These are phyloP conservation scores for Penicillium brasilianum DNA, from an alignment of 2,329 filamentous ascomycete genomes.

Conservation along the genomic window DNA sequence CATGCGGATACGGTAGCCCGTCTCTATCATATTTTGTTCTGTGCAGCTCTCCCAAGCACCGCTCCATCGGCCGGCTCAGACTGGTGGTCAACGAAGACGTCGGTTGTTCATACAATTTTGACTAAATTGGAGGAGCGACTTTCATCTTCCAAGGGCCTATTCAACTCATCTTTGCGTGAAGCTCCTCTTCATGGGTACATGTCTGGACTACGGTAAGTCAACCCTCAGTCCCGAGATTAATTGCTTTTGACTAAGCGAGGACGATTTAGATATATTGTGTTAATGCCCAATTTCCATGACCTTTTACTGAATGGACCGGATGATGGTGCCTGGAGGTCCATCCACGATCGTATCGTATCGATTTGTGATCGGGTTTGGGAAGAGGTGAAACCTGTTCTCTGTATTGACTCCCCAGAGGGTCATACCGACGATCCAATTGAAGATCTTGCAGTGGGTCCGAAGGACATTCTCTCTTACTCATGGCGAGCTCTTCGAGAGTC, in stretches of 20 bases:
- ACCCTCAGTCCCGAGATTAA: too few species aligned
- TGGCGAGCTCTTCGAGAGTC: constrained; percentile 96
- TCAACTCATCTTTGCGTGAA: constrained; percentile 69
- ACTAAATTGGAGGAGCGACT: constrained; percentile 69
- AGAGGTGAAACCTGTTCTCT: constrained; percentile 76
- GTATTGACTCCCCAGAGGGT: constrained; percentile 93
- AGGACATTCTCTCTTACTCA: constrained; percentile 90
- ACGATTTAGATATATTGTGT: constrained; percentile 53
- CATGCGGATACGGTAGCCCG: constrained; percentile 90
- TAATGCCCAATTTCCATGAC: constrained; percentile 47
- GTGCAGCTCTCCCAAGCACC: constrained; percentile 54
- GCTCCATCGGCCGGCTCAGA: constrained; percentile 8
- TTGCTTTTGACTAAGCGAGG: neutral
- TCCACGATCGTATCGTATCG: constrained; percentile 58
- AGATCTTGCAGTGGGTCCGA: constrained; percentile 76
- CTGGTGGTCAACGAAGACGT: constrained; percentile 47
- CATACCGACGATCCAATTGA: constrained; percentile 66
- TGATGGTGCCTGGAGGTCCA: constrained; percentile 36
- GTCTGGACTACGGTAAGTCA: constrained; percentile 64
- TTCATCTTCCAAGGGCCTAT: constrained; percentile 64
- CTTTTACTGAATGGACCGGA: constrained; percentile 35
- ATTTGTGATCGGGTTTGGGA: constrained; percentile 75
- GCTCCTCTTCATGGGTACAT: constrained; percentile 73
- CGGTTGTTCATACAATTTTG: constrained; percentile 64
- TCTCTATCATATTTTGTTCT: constrained; percentile 71